A percentile compares a stretch with the other conserved stretches of the same genome.
These are phyloP conservation scores for Phalaenopsis aphrodite DNA, from an alignment of 106 monocot genomes.

Conservation along the genomic window DNA sequence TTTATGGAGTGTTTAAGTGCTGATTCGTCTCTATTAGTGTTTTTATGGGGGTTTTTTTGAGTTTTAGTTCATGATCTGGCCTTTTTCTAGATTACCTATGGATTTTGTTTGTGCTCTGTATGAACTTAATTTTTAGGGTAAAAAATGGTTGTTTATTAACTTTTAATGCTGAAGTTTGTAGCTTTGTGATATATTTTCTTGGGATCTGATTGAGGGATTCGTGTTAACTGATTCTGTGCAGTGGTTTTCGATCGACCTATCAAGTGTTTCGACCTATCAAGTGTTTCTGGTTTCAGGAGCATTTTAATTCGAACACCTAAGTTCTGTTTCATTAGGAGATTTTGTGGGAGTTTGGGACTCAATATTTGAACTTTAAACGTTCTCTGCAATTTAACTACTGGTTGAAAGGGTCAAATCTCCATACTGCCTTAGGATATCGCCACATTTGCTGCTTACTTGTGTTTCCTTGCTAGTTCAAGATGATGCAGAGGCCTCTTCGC, in stretches of 20 bases:
- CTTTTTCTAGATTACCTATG: not conserved
- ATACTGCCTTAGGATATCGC: too few relatives aligned
- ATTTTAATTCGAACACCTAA: not conserved
- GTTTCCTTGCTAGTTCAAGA: not conserved
- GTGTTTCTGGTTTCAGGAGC: not conserved
- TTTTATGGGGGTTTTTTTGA: not conserved
- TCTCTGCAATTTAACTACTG: not conserved
- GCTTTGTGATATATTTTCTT: not conserved
- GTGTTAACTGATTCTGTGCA: not conserved
- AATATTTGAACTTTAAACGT: not conserved
- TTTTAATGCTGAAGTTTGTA: not conserved
- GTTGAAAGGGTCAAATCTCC: not conserved
- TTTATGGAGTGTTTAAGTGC: not conserved
- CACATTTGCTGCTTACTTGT: not conserved
- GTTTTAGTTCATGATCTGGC: too few relatives aligned
- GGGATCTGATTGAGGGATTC: not conserved
- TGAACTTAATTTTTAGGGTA: not conserved
- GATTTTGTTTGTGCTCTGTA: not conserved
- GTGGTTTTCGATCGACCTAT: not conserved
- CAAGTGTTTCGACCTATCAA: not conserved
- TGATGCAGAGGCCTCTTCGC: conserved; percentile 21
- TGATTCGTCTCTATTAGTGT: not conserved
- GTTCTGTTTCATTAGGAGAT: not conserved
- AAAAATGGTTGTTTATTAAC: not conserved
- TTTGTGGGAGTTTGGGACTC: not conserved